Evolutionary conservation across 352 stramenopile species (phyloP).

Genomic region (Phytophthora syringae): DNA sequence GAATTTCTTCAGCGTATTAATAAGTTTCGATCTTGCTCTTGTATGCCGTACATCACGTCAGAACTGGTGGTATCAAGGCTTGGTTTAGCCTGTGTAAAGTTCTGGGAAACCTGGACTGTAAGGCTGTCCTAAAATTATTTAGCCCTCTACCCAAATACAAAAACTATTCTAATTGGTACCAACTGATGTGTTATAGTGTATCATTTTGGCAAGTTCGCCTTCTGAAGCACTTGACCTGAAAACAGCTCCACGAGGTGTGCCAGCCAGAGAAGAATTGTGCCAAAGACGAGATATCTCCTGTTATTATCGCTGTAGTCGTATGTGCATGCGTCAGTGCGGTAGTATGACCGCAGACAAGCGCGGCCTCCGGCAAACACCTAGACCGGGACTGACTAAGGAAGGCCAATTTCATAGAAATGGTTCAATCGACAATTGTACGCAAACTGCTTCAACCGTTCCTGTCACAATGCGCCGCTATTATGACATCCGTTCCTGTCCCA

Average conservation of each 20-base stretch:
- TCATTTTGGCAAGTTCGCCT: not conserved
- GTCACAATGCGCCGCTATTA: no score
- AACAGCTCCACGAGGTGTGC: conserved; percentile 4
- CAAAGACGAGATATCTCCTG: conserved; percentile 3
- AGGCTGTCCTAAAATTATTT: no score
- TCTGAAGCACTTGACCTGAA: not conserved
- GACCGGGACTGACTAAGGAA: not conserved
- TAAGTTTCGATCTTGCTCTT: no score
- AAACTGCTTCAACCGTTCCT: no score
- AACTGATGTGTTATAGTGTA: no score
- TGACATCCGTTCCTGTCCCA: not conserved
- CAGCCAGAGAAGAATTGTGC: conserved; percentile 8
- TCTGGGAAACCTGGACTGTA: no score
- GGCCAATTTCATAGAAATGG: not conserved
- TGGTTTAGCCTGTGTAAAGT: no score
- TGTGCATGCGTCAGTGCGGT: not conserved
- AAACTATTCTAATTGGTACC: not conserved
- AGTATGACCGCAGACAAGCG: not conserved
- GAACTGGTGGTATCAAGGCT: no score
- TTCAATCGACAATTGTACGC: not conserved
- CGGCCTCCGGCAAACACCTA: not conserved
- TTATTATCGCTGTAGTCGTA: conserved; percentile 5
- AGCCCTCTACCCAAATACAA: not conserved
- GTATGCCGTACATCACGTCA: no score
- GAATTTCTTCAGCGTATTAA: no score